A percentile compares a stretch with the other conserved stretches of the same genome.
phyloP scores from a whole-genome alignment of 179 eudicot species.

The Vitellaria paradoxa region DNA sequence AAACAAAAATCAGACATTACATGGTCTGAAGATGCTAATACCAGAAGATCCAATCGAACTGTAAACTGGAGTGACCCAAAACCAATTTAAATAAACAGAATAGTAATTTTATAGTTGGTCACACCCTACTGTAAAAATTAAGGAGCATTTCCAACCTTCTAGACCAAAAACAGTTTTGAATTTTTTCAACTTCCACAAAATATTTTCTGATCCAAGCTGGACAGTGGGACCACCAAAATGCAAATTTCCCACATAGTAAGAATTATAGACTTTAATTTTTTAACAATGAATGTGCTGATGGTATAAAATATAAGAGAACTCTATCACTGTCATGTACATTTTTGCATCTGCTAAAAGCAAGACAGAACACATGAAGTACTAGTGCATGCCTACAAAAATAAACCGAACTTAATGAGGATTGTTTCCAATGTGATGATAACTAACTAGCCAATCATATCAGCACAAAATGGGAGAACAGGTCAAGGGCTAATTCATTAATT shows the following conservation, averaged over 20 bases:
- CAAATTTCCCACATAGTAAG: neutral
- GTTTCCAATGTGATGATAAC: neutral
- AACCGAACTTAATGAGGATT: neutral
- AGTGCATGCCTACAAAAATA: neutral
- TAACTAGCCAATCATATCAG: neutral
- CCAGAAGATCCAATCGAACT: neutral
- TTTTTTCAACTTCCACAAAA: neutral
- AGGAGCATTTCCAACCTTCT: neutral
- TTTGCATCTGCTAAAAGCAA: neutral
- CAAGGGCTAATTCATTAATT: neutral
- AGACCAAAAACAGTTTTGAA: neutral
- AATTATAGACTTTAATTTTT: neutral
- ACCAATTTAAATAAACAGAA: neutral
- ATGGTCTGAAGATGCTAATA: neutral
- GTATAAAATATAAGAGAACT: no score
- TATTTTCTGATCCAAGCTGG: neutral
- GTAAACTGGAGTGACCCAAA: neutral
- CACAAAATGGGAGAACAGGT: neutral
- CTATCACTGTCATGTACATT: neutral
- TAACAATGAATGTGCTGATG: neutral
- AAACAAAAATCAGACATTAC: constrained; percentile 2
- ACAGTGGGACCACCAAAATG: neutral
- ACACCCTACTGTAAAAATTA: neutral
- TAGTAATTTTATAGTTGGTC: neutral
- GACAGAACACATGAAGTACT: neutral